Base-by-base conservation (phyloP, 2,329 filamentous ascomycete genomes). In the Ophiosphaerella korrae region DNA sequence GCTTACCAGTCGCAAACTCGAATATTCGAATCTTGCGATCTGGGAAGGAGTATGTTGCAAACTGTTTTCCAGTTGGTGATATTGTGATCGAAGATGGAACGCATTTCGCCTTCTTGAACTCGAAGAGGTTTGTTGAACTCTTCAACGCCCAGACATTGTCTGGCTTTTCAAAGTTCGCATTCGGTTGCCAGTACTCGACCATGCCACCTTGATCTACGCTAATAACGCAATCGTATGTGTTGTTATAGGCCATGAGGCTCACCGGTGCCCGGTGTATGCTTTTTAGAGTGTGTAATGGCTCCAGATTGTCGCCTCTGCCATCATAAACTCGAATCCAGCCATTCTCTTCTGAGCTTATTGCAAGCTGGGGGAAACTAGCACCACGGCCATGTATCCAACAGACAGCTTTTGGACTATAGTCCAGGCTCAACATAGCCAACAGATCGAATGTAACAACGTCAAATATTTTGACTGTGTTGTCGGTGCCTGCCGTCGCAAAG, bases 121-220 rank as follows among this genome's bases (percentile, higher is more conserved):
- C 93, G 68, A 97, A 99, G 1, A 99, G 81, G 66, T 90, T 94
- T 2, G 94, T 99, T 1, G 89, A 88, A 69, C 91, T 96, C 76
- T 99, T 99, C 77, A 92, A 90, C 60, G 90, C 84, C 71, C 96
- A 99, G 14, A 99, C 92, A 45, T 85, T 91, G 61, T 92, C 87
- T 0, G 94, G 94, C 74, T 97, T 97, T 66, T 96, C 91, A 71
- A 91, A 97, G 34, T 80, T 86, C 2, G 84, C 86, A 55, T 83
- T 84, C 0, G 94, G 92, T 50, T 84, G 84, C 94, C 94, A 99
- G 76, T 99, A 99, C 74, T 99, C 94, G 8, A 99, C 72, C 93
- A 97, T 97, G 21, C 94, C 93, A 46, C 85, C 84, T 61, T 93
- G 87, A 60, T 99, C 95, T 0, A 87, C 87, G 1, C 94, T 97